A percentile compares a stretch with the other conserved stretches of the same genome.
phyloP scores from a whole-genome alignment of 2,329 filamentous ascomycete species.

The Colletotrichum nymphaeae region DNA sequence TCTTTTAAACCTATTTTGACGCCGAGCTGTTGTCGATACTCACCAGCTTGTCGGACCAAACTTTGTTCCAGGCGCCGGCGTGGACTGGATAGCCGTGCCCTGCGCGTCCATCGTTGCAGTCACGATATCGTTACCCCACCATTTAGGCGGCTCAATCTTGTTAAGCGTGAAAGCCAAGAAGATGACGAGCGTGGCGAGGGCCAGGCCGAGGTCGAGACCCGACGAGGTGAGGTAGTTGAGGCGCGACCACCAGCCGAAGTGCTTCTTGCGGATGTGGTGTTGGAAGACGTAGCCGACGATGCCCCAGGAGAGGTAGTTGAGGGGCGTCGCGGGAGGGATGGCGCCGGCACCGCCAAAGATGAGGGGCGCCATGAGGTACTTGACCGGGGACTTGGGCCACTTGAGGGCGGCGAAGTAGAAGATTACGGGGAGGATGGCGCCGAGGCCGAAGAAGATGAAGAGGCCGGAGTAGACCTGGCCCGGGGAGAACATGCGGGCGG shows the following conservation, averaged over 20 bases:
- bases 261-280: conserved; percentile 71
- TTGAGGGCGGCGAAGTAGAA: conserved; percentile 62
- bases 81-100: conserved; percentile 68
- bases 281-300: conserved; percentile 79
- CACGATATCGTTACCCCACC: conserved; percentile 76
- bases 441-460: conserved; percentile 69
- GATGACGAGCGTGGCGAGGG: conserved; percentile 74
- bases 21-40: conserved; percentile 8
- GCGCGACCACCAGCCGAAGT: conserved; percentile 78
- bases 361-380: conserved; percentile 69
- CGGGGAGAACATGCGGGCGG: conserved; percentile 71
- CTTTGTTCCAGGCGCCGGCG: conserved; percentile 62
- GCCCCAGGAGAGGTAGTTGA: conserved; percentile 82
- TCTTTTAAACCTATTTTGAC: background rate
- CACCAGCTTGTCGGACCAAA: conserved; percentile 72
- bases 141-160: conserved; percentile 69
- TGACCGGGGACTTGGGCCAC: conserved; percentile 62
- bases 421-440: conserved; percentile 62
- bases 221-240: conserved; percentile 80
- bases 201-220: conserved; percentile 76
- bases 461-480: conserved; percentile 71
- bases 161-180: conserved; percentile 77
- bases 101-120: conserved; percentile 70
- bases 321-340: conserved; percentile 75
- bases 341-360: conserved; percentile 70